Evolutionary conservation across 2,329 filamentous ascomycete genomes (phyloP), one percentile per base, ranked within the genome.

Genomic region (Arthrobotrys pseudoclavata): DNA sequence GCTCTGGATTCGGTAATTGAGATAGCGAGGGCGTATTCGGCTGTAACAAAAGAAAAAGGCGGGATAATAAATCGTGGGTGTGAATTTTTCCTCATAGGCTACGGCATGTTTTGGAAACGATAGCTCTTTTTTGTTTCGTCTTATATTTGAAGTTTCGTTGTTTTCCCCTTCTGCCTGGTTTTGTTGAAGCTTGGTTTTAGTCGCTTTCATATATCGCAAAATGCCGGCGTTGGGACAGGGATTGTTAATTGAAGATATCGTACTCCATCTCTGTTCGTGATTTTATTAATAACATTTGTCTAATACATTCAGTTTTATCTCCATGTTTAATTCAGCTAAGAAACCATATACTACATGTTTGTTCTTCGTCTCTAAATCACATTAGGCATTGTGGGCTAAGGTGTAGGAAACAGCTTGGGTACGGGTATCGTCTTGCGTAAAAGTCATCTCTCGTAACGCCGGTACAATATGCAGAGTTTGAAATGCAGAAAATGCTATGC

Each of bases 1-100:
- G 82, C 89, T 95, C 82, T 96, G 90, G 84, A 92, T 96, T 82
- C 85, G 90, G 83, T 96, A 84, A 87, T 45, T 50, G 29, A 48
- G 26, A 29, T 24, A 42, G 47, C 18, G 18, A 53, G 82, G 81
- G 81, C 80, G 70, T 72, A 24, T 69, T 24, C n/a, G 13, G 66
- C 15, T 47, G 29, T 47, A 67, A 45, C 31, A 53, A 29, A 29
- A 42, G 20, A n/a, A 22, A 18, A 20, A 42, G 66, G 66, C 61
- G 61, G 26, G 66, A 55, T 55, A 47, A 34, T 34, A 55, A 45
- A 22, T 34, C 20, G 31, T 31, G 24, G 50, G 52, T 55, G 63
- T 18, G 31, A 24, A 20, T 45, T 10, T 53, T 60, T 60, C 18
- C 34, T 57, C 50, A 34, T 47, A 40, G 31, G n/a, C 62, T 22